Base-by-base conservation (phyloP, 495 filamentous ascomycete genomes). In the Podospora didyma region DNA sequence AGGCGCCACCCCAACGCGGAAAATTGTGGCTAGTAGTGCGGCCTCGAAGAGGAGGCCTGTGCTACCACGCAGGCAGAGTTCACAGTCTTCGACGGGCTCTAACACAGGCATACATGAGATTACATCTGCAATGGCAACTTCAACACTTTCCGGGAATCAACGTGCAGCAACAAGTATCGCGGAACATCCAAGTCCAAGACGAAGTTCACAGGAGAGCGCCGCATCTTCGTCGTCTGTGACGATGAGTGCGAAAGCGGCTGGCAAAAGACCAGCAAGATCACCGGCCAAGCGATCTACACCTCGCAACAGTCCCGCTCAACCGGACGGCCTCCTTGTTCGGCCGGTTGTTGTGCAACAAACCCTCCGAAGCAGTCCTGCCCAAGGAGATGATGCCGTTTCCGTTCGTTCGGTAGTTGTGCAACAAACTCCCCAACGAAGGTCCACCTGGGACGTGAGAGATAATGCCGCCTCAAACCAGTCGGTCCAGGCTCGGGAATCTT, bases 41-140 rank as follows among this genome's bases (percentile, higher is more conserved):
- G 64, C 69, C 12, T 69, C 75, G 0, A 68, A 62, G 52, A 62
- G 74, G 31, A 68, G 70, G 51, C 72, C 74, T 0, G 67, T 62
- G 11, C 62, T 76, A 49, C 58, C 67, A 16, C 70, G 75, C 17
- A 69, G 72, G 31, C 59, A 63, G 44, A 75, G 73, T 49, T 77
- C 75, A 3, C 75, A 78, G 53, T 72, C 74, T 7, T 71, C 74
- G 0, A 49, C 60, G 7, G 67, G 61, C 11, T 63, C 68, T 1
- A 68, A 71, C 3, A 44, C 42, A 34, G 58, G 49, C 59, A 9
- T 7, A 17, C 69, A 66, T 23, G 66, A 65, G 11, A 54, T 48
- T 16, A n/a, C 41, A 5, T 46, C 53, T 12, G 41, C 47, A 19
- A 46, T 31, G 11, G 21, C 60, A 22, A 37, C 63, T 11, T 11